Base-by-base conservation (phyloP, 1,284 basidiomycete genomes). In the Vanrija sp. region DNA sequence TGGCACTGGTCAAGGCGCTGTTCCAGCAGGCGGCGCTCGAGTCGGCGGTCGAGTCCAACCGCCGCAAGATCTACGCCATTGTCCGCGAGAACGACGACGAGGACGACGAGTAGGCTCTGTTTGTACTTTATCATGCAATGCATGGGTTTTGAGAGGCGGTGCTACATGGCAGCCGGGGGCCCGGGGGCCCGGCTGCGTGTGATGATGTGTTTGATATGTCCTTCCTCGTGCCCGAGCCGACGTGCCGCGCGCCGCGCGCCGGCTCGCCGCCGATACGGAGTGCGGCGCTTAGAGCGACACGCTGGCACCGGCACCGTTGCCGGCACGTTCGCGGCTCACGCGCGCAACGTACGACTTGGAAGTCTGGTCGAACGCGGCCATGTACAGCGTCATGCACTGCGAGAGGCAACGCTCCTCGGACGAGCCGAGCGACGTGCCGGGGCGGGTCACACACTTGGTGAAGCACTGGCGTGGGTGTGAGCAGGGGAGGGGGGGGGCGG, bases 11-110 rank as follows among this genome's bases (percentile, higher is more conserved):
- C 57, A 78, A 80, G 62, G 79, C 75, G 20, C 64, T 94, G 51
- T 94, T 95, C 68, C 82, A 85, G 25, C 78, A 85, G 41, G 92
- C 91, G 14, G 86, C 88, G 59, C 79, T 83, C 45, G 80, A 84
- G 54, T 82, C 84, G 38, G 87, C 90, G 60, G 77, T 60, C 18
- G 72, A 74, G 62, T 64, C 85, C 2, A 91, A 88, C 72, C 81
- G 93, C 61, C 79, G 87, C 71, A 87, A 84, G 75, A 80, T 96
- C 73, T 95, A 94, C 71, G 81, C 80, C 9, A 74, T 93, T 23
- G 95, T 89, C 82, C 85, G 85, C 64, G 72, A 71, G 42, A 69
- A 75, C 59, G 77, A 73, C 24, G 77, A 74, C 51, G 72, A 73
- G 36, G 72, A 75, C 16, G 68, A 73, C 16, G 63, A 68, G 35